A percentile compares a stretch with the other conserved stretches of the same genome.
These are phyloP conservation scores for Geoglossum cookeanum DNA, from an alignment of 2,329 filamentous ascomycete species.

Conservation along the genomic window DNA sequence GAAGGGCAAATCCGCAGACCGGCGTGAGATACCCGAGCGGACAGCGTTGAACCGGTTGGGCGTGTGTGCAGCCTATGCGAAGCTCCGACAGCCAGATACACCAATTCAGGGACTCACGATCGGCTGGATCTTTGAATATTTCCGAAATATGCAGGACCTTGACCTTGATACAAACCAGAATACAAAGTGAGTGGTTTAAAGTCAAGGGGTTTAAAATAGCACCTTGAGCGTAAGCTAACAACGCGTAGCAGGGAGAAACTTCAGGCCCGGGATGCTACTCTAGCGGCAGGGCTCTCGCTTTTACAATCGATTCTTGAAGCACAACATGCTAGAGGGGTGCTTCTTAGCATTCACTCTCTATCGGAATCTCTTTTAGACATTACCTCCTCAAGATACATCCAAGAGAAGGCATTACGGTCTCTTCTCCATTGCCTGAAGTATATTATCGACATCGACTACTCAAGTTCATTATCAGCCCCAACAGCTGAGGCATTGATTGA, in stretches of 20 bases:
- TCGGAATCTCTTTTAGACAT: background rate
- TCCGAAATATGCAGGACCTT: background rate
- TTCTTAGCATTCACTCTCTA: background rate
- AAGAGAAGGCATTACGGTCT: background rate
- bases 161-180: background rate
- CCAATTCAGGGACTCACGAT: background rate
- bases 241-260: background rate
- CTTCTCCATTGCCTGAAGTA: background rate
- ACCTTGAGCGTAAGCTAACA: background rate
- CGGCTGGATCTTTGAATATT: background rate
- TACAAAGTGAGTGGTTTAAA: background rate
- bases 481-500: background rate
- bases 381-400: background rate
- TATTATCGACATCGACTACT: background rate
- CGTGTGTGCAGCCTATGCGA: background rate
- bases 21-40: background rate
- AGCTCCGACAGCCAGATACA: background rate
- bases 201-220: background rate
- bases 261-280: background rate
- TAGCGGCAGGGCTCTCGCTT: background rate
- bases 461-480: background rate
- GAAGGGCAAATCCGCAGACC: too few species aligned
- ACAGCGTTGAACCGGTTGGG: background rate
- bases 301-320: background rate
- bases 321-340: background rate